phyloP scores from a whole-genome alignment of 2,329 filamentous ascomycete species.

The Microcyclosporella mali region DNA sequence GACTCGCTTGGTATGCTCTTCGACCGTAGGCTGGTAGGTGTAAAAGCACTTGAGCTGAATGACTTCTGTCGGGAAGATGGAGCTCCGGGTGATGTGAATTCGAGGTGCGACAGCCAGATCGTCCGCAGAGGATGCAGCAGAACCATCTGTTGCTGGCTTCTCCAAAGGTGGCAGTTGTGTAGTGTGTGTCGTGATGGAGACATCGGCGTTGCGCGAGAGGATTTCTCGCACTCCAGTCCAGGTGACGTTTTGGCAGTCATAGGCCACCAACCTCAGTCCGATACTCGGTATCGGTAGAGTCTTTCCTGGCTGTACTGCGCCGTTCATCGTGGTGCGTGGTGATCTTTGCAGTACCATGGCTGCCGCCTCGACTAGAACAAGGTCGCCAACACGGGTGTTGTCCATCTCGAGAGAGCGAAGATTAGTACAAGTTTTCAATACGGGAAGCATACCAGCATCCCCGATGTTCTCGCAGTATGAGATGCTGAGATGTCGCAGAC shows the following conservation, averaged over 20 bases:
- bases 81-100: slow-evolving; percentile 25
- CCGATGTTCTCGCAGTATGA: slow-evolving; percentile 84
- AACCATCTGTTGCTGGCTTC: slow-evolving; percentile 10
- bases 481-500: slow-evolving; percentile 73
- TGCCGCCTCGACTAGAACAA: slow-evolving; percentile 78
- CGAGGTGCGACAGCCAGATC: slow-evolving; percentile 18
- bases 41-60: slow-evolving; percentile 91
- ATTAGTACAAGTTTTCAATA: slow-evolving; percentile 67
- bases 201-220: slow-evolving; percentile 74
- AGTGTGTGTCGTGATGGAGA: slow-evolving; percentile 46
- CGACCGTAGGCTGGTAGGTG: slow-evolving; percentile 88
- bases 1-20: slow-evolving; percentile 86
- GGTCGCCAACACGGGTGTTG: slow-evolving; percentile 84
- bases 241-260: slow-evolving; percentile 85
- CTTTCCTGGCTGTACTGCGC: slow-evolving; percentile 23
- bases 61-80: slow-evolving; percentile 67
- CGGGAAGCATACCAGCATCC: slow-evolving; percentile 74
- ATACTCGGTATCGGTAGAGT: slow-evolving; percentile 37
- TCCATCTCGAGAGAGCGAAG: slow-evolving; percentile 77
- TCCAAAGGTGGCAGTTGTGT: slow-evolving; percentile 23
- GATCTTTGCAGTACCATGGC: slow-evolving; percentile 60
- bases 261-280: slow-evolving; percentile 72
- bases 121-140: slow-evolving; percentile 22
- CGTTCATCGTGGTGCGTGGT: slow-evolving; percentile 36
- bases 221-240: slow-evolving; percentile 89